phyloP scores from a whole-genome alignment of 805 yeast genomes.

The Yarrowia phangngaensis region DNA sequence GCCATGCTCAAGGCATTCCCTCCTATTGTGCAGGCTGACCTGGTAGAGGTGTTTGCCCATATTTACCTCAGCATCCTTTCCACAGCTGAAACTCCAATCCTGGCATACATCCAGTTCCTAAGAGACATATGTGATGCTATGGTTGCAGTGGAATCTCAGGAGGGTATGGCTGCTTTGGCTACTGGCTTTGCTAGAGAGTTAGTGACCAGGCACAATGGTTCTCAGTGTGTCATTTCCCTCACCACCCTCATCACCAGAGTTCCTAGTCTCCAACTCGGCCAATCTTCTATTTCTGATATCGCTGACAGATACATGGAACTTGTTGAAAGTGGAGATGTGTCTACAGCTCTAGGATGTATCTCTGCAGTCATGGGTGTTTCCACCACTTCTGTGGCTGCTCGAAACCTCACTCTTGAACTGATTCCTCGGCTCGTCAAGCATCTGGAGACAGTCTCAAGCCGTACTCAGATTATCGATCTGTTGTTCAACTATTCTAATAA shows the following conservation, averaged over 20 bases:
- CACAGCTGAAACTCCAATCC: conserved; percentile 6
- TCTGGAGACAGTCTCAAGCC: neutral
- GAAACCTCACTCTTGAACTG: conserved; percentile 13
- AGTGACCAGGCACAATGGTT: conserved; percentile 3
- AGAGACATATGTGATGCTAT: conserved; percentile 15
- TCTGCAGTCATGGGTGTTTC: conserved; percentile 20
- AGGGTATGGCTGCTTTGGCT: conserved; percentile 2
- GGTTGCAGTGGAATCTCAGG: conserved; percentile 3
- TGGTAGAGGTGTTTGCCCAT: conserved; percentile 35
- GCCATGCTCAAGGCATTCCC: conserved; percentile 65
- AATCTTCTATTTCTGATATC: conserved; percentile 1
- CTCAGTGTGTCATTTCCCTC: conserved; percentile 20
- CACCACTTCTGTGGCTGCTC: conserved; percentile 5
- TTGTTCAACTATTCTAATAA: conserved; percentile 13
- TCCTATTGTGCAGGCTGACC: conserved; percentile 61
- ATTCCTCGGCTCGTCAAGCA: conserved; percentile 12
- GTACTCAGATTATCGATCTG: conserved; percentile 15
- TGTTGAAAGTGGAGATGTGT: conserved; percentile 6
- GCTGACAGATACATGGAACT: conserved; percentile 11
- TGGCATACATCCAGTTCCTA: conserved; percentile 23
- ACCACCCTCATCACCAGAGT: conserved; percentile 24
- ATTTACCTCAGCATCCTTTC: conserved; percentile 13
- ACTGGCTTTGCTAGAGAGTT: conserved; percentile 12
- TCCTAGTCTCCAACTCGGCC: conserved; percentile 1
- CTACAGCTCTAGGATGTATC: conserved; percentile 20